Base-by-base conservation (phyloP, 2,329 filamentous ascomycete genomes). In the Pseudocercospora musae region DNA sequence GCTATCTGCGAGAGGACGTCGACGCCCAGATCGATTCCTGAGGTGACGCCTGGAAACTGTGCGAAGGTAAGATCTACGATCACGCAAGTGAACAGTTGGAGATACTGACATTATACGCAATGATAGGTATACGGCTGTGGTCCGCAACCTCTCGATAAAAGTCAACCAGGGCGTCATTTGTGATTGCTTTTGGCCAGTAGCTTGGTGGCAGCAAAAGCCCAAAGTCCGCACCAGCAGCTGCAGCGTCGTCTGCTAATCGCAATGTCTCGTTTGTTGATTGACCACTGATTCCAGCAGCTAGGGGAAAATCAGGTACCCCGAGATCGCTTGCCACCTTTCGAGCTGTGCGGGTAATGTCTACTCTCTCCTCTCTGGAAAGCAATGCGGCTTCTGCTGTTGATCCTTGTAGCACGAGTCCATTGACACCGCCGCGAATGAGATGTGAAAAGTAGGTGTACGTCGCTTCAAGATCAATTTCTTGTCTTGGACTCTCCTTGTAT, bases 21-120 rank as follows among this genome's bases (percentile, higher is more conserved):
- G 2, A 86, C 87, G 72, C 89, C 86, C 20, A 90, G 77, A 71
- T 90, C 88, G 5, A 89, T 78, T 29, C 87, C 87, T 65, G 87
- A 87, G 70, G 85, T 88, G 15, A 90, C 86, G 15, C 80, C 85
- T 0, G 88, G 87, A 76, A 89, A 90, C 74, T 89, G 37, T 15
- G 9, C 11, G 4, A 20, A 48, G 1, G 6, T 18, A 20, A 46
- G 15, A 44, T 33, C 10, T 48, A 15, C 25, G 50, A 23, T 10
- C 33, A 48, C 18, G 18, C 9, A 13, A 21, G 11, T 18, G 9
- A 15, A 25, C 6, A 21, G 9, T 6, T 9, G 9, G 40, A 13
- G 31, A 42, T 50, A 65, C 70, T 58, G 27, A 72, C 73, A 58
- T 75, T 75, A 55, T 73, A 74, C 5, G 67, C 60, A 7, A 72